These are phyloP conservation scores for Salicornia ramosissima DNA, from an alignment of 148 eudicot genomes.

Conservation along the genomic window DNA sequence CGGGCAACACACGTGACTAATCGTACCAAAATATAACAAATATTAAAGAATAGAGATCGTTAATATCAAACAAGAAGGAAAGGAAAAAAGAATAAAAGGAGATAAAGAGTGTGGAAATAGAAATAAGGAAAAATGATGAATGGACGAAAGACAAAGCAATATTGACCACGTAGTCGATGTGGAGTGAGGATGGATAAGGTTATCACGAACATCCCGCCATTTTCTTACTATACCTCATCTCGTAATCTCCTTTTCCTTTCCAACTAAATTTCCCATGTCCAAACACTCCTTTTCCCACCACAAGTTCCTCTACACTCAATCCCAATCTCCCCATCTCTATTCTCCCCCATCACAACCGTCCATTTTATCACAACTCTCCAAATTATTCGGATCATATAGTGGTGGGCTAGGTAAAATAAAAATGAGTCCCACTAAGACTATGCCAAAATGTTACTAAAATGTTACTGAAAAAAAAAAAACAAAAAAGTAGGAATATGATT, in stretches of 20 bases:
- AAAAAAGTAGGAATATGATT: too few species aligned
- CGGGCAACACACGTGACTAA: too few species aligned
- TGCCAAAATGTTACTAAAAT: too few species aligned
- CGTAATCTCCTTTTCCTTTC: background rate
- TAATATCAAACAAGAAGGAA: too few species aligned
- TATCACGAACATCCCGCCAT: slow-evolving; percentile 26
- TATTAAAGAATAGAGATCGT: too few species aligned
- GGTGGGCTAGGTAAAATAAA: too few species aligned
- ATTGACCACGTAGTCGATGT: slow-evolving; percentile 5
- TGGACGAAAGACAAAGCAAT: slow-evolving; percentile 14
- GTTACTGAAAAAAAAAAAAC: too few species aligned
- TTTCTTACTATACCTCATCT: slow-evolving; percentile 4
- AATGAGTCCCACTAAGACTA: too few species aligned
- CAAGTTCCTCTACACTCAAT: slow-evolving; percentile 13
- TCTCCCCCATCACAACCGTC: slow-evolving; percentile 11
- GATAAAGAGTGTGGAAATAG: slow-evolving; percentile 11
- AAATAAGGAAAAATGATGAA: background rate
- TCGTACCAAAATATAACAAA: too few species aligned
- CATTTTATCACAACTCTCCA: background rate
- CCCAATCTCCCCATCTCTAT: background rate
- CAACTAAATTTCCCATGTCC: background rate
- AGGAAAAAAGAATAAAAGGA: background rate
- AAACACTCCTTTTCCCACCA: slow-evolving; percentile 12
- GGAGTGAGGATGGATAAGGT: slow-evolving; percentile 18
- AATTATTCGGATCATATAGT: background rate